Evolutionary conservation across 192 early-diverging fungal species (phyloP), one percentile per base, ranked within the genome.

Genomic region (Hyaloraphidium curvatum): DNA sequence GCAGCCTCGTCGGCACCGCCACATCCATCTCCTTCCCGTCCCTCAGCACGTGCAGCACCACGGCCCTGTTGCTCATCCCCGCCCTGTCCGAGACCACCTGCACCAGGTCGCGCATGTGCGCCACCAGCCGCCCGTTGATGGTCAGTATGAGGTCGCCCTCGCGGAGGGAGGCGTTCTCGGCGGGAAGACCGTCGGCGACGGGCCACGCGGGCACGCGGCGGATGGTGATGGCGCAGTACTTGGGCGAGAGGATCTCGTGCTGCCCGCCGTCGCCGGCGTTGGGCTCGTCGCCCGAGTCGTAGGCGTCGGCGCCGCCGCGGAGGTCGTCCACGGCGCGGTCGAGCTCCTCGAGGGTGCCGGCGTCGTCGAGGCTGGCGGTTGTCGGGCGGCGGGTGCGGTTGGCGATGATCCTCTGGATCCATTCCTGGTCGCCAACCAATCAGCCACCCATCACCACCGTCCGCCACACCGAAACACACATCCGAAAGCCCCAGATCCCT

Each of bases 401-500:
- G 17, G 14, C 25, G 17, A 48, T 48, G 17, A 48, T 48, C 43
- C 43, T 48, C 23, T 14, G 14, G 43, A 48, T 48, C 43, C 43
- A 48, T 19, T 48, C 23, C 19, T 48, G 17, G 25, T 19, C 23
- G 17, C n/a, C n/a, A n/a, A n/a, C n/a, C n/a, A n/a, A n/a, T n/a
- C n/a, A n/a, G n/a, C n/a, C n/a, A n/a, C n/a, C n/a, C n/a, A n/a
- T n/a, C n/a, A n/a, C n/a, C n/a, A n/a, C n/a, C n/a, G n/a, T n/a
- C n/a, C n/a, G n/a, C n/a, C n/a, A n/a, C n/a, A n/a, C n/a, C n/a
- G n/a, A n/a, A n/a, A n/a, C n/a, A n/a, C n/a, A n/a, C n/a, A n/a
- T n/a, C n/a, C n/a, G n/a, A n/a, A n/a, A 48, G 25, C 43, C 43
- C 43, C 43, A 48, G 43, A 14, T 48, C 43, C 19, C 43, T 14